These are phyloP conservation scores for Striga hermonthica DNA, from an alignment of 305 asterid genomes.

Conservation along the genomic window DNA sequence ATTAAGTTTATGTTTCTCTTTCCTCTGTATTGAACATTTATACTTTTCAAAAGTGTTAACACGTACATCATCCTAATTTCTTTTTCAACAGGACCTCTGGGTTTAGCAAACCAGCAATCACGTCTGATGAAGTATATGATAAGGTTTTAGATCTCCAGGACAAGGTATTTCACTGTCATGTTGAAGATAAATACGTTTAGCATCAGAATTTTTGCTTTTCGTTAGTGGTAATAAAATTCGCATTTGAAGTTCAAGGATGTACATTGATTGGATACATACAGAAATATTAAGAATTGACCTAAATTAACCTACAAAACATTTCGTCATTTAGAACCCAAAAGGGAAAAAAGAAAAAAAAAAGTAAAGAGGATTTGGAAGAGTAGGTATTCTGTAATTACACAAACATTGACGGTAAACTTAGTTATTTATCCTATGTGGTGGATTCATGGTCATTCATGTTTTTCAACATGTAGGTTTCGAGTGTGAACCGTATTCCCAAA, in stretches of 20 bases:
- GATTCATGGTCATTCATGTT: constrained; percentile 13
- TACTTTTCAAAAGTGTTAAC: constrained; percentile 1
- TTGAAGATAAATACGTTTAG: too few species aligned
- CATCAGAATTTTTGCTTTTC: not conserved
- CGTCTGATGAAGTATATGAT: constrained; percentile 75
- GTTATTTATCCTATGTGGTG: not conserved
- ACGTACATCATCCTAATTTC: constrained; percentile 21
- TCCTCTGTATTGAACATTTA: not conserved
- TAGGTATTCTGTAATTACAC: not conserved
- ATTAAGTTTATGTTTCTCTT: not conserved
- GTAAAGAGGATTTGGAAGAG: too few species aligned
- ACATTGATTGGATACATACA: not conserved
- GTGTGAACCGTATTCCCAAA: constrained; percentile 79
- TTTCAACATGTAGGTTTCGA: constrained; percentile 49
- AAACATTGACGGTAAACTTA: not conserved
- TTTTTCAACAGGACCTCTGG: constrained; percentile 61
- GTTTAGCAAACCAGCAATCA: constrained; percentile 62
- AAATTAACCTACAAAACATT: not conserved
- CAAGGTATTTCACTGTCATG: constrained; percentile 54
- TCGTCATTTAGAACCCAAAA: too few species aligned
- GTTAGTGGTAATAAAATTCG: not conserved
- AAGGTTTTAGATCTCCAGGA: constrained; percentile 80
- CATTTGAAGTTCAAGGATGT: not conserved
- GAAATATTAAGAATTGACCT: not conserved
- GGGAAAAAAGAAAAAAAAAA: too few species aligned